phyloP scores from a whole-genome alignment of 208 protist species.

The Porcisia hertigi region DNA sequence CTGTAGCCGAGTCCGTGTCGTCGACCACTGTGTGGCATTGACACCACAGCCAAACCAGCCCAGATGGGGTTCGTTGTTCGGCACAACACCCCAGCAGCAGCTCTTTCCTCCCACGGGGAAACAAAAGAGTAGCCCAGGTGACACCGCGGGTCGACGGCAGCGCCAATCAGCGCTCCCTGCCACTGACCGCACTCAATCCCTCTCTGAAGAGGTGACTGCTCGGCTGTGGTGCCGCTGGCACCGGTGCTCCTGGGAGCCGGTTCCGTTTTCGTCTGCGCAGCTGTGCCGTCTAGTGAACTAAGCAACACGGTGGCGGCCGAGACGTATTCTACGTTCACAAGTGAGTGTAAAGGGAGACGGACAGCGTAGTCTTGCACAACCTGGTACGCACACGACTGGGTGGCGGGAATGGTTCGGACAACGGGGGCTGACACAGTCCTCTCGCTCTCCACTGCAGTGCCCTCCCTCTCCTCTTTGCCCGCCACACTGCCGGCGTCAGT shows the following conservation, averaged over 20 bases:
- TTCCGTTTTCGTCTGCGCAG: background rate
- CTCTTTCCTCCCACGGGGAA: background rate
- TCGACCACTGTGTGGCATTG: slow-evolving; percentile 8
- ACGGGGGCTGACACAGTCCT: background rate
- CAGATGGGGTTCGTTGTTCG: slow-evolving; percentile 13
- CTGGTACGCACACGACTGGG: background rate
- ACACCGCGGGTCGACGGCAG: slow-evolving; percentile 15
- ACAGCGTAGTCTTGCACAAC: slow-evolving; percentile 41
- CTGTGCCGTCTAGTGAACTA: slow-evolving; percentile 1
- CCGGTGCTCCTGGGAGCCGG: background rate
- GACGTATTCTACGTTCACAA: slow-evolving; percentile 83
- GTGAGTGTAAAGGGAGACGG: slow-evolving; percentile 58
- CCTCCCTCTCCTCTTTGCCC: background rate
- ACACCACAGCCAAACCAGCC: slow-evolving; percentile 25
- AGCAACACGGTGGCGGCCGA: slow-evolving; percentile 61
- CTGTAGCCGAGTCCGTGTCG: slow-evolving; percentile 23
- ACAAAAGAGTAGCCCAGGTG: slow-evolving; percentile 24
- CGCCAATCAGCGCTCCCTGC: slow-evolving; percentile 15
- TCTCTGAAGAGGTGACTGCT: slow-evolving; percentile 8
- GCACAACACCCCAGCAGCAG: slow-evolving; percentile 15
- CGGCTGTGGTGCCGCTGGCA: background rate
- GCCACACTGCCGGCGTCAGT: background rate
- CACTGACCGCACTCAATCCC: slow-evolving; percentile 12
- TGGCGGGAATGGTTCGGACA: background rate
- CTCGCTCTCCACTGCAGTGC: slow-evolving; percentile 5